Conservation (phyloP, 192 early-diverging fungal species). For the Borealophlyctis nickersoniae region DNA sequence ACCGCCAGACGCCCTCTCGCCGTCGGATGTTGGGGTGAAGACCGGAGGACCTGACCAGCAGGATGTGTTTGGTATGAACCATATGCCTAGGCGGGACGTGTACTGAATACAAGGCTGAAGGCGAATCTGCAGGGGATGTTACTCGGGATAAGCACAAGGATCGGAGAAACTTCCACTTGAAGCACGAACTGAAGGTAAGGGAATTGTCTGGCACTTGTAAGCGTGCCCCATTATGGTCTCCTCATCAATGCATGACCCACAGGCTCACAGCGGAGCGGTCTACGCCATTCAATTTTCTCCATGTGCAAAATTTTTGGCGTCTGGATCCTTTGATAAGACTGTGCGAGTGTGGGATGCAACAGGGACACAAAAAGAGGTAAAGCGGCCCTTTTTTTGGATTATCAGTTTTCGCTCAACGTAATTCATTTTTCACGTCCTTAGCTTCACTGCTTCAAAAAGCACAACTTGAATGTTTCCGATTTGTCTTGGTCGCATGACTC, state of each 20-base stretch:
- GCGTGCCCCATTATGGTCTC: no score
- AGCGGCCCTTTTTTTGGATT: background rate
- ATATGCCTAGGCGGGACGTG: background rate
- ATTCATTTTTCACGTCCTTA: conserved; percentile 23
- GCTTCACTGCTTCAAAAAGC: conserved; percentile 67
- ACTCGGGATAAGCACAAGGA: conserved; percentile 33
- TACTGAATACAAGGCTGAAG: background rate
- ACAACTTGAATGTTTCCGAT: conserved; percentile 75
- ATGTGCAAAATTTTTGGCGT: conserved; percentile 73
- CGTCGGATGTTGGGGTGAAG: background rate
- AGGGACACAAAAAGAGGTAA: conserved; percentile 64
- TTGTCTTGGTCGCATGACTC: conserved; percentile 74
- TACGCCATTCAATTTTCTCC: conserved; percentile 87
- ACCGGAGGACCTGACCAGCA: background rate
- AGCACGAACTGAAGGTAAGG: conserved; percentile 63
- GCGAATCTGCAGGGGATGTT: background rate
- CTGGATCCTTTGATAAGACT: conserved; percentile 93
- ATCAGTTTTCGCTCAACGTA: background rate
- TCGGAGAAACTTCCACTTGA: conserved; percentile 55
- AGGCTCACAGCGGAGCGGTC: conserved; percentile 89
- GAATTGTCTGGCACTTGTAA: background rate
- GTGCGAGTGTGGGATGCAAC: conserved; percentile 85
- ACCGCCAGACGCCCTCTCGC: conserved; percentile 8
- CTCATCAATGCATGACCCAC: background rate
- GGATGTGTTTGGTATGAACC: conserved; percentile 9